These are phyloP conservation scores for Opeltia flavorubescens DNA, from an alignment of 495 filamentous ascomycete species.

Conservation along the genomic window DNA sequence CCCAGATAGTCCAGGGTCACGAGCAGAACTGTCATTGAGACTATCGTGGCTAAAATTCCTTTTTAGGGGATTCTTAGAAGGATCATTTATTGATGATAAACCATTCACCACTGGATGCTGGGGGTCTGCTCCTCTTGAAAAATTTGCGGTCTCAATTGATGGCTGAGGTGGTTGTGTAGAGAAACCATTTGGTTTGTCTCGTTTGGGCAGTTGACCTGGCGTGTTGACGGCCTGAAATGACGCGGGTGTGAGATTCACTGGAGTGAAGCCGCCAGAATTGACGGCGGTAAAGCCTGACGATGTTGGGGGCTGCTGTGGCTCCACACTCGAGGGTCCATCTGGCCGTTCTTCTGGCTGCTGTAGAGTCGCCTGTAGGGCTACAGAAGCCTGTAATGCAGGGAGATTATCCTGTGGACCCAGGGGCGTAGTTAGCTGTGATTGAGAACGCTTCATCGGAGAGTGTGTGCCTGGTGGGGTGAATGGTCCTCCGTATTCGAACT, in stretches of 20 bases:
- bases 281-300: constrained; percentile 71
- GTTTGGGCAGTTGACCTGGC: constrained; percentile 27
- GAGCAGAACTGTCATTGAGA: constrained; percentile 38
- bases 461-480: constrained; percentile 82
- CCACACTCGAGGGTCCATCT: constrained; percentile 31
- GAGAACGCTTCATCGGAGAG: constrained; percentile 70
- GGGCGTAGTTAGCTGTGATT: constrained; percentile 41
- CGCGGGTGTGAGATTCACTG: constrained; percentile 48
- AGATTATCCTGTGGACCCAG: constrained; percentile 51
- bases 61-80: constrained; percentile 50
- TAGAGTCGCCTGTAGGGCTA: constrained; percentile 52
- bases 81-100: constrained; percentile 40
- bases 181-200: constrained; percentile 33
- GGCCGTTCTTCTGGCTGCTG: constrained; percentile 35
- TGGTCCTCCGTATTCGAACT: constrained; percentile 85
- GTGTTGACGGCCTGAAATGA: constrained; percentile 41
- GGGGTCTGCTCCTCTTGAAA: constrained; percentile 46
- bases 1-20: constrained; percentile 40
- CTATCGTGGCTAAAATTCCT: constrained; percentile 71
- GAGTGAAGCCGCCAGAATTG: constrained; percentile 66
- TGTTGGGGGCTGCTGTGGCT: constrained; percentile 35
- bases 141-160: constrained; percentile 19
- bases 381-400: constrained; percentile 54
- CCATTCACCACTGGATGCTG: constrained; percentile 35
- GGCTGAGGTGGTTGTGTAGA: constrained; percentile 30